Conservation (phyloP, 2,329 filamentous ascomycete species). For the Colletotrichum graminicola region DNA sequence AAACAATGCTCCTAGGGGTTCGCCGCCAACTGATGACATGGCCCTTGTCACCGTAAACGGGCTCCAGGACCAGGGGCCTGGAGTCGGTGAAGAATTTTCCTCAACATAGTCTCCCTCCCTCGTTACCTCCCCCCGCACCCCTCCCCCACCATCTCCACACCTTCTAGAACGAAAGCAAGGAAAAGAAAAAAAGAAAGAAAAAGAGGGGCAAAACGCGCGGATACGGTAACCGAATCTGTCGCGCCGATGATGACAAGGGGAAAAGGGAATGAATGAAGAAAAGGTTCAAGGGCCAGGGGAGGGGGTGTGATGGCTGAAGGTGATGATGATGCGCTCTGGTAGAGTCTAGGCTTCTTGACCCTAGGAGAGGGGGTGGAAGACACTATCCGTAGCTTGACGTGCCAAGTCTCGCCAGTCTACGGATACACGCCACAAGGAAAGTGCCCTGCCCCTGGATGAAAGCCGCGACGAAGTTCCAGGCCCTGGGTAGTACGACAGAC, state of each 20-base stretch:
- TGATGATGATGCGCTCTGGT: background rate
- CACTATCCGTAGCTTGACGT: background rate
- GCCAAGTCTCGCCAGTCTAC: background rate
- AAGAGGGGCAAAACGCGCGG: too few species aligned
- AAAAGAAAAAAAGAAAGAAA: background rate
- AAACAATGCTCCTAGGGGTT: background rate
- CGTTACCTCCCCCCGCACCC: background rate
- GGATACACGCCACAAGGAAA: too few species aligned
- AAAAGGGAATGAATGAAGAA: background rate
- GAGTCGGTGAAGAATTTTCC: constrained; percentile 14
- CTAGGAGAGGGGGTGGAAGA: too few species aligned
- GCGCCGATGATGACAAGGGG: background rate
- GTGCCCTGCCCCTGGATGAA: background rate
- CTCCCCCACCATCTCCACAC: background rate
- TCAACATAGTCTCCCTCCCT: background rate
- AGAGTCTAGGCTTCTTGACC: background rate
- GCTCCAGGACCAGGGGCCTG: constrained; percentile 1
- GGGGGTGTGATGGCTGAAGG: background rate
- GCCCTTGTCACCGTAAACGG: background rate
- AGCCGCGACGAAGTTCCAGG: background rate
- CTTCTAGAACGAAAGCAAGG: constrained; percentile 1
- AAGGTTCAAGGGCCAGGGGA: background rate
- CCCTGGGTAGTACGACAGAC: background rate
- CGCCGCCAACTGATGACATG: background rate
- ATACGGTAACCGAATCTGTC: constrained; percentile 1